Percentiles rank a stretch among this genome's conserved stretches.
Evolutionary conservation across 768 basidiomycete species (phyloP).

Genomic region (Boletellus ananiceps): DNA sequence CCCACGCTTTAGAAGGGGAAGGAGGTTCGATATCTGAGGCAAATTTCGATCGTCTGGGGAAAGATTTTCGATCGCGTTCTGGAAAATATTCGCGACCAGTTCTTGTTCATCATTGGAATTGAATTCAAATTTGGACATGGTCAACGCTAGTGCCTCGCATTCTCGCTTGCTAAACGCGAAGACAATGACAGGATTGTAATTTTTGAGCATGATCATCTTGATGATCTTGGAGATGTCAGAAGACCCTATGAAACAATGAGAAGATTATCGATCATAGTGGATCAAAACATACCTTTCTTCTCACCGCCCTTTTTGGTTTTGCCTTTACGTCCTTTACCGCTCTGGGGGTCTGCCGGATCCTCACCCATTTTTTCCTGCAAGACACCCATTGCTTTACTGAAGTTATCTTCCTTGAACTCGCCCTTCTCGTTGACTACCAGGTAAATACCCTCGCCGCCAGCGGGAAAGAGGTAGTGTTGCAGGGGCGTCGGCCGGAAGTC

Average conservation of each 20-base stretch:
- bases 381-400: constrained; percentile 95
- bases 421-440: constrained; percentile 98
- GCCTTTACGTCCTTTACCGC: constrained; percentile 86
- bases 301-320: constrained; percentile 92
- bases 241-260: constrained; percentile 46
- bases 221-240: constrained; percentile 98
- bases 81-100: constrained; percentile 82
- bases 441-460: constrained; percentile 95
- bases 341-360: constrained; percentile 82
- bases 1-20: constrained; percentile 90
- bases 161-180: constrained; percentile 98
- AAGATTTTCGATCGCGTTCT: constrained; percentile 88
- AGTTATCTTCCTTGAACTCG: constrained; percentile 95
- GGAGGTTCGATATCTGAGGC: constrained; percentile 88
- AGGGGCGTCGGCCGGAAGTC: constrained; percentile 98
- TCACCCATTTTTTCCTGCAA: constrained; percentile 81
- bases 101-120: constrained; percentile 91
- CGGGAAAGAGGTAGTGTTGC: constrained; percentile 97
- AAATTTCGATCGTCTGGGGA: constrained; percentile 82
- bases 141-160: constrained; percentile 89
- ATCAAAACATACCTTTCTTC: constrained; percentile 62
- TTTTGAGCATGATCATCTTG: constrained; percentile 96
- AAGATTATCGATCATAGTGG: background rate
- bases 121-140: constrained; percentile 93
- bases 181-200: constrained; percentile 96